Conservation (phyloP, 2,329 filamentous ascomycete genomes). For the Ophiostoma triangulosporum region DNA sequence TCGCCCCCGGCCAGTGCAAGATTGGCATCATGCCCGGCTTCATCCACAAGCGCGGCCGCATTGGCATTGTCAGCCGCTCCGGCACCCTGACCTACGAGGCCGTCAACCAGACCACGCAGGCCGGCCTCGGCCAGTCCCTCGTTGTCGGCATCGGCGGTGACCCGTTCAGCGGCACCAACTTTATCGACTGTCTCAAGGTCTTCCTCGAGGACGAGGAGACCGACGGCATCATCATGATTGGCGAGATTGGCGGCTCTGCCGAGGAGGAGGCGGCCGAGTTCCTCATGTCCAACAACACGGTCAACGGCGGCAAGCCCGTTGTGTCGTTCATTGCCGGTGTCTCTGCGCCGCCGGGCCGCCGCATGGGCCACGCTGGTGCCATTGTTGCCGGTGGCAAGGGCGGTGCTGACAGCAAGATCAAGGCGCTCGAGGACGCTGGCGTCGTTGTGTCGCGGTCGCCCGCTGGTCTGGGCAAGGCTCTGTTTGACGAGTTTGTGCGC, state of each 20-base stretch:
- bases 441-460: constrained; percentile 95
- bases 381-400: constrained; percentile 97
- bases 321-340: constrained; percentile 98
- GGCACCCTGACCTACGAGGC: constrained; percentile 98
- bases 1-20: constrained; percentile 92
- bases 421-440: constrained; percentile 80
- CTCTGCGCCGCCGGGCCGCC: constrained; percentile 84
- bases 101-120: constrained; percentile 97
- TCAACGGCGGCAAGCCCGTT: constrained; percentile 76
- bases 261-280: constrained; percentile 98
- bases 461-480: constrained; percentile 78
- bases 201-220: constrained; percentile 95
- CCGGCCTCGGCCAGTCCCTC: constrained; percentile 91
- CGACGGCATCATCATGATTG: constrained; percentile 99
- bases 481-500: constrained; percentile 92
- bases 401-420: constrained; percentile 95
- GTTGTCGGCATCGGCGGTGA: constrained; percentile 98
- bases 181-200: constrained; percentile 97
- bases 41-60: constrained; percentile 98
- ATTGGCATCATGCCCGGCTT: constrained; percentile 99
- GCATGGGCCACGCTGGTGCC: constrained; percentile 98
- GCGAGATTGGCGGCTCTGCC: constrained; percentile 92
- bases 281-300: constrained; percentile 79
- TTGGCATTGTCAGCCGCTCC: constrained; percentile 96
- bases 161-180: constrained; percentile 98